These are phyloP conservation scores for Phalaenopsis aphrodite DNA, from an alignment of 106 monocot genomes.

Conservation along the genomic window DNA sequence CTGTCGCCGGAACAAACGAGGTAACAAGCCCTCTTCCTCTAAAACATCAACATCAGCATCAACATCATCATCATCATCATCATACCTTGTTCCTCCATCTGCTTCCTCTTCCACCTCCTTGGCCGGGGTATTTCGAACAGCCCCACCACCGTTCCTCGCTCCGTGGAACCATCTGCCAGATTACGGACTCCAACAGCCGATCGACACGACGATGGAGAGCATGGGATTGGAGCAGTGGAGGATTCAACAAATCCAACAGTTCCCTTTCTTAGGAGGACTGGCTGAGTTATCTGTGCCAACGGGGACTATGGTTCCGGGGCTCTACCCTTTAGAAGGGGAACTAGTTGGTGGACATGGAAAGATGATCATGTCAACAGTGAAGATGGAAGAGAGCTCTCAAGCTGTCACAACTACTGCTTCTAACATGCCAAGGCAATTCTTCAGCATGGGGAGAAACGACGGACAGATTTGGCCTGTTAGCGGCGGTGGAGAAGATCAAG, in stretches of 20 bases:
- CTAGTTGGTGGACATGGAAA: conserved; percentile 12
- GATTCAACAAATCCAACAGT: conserved; percentile 36
- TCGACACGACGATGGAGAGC: neutral
- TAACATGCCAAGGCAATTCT: conserved; percentile 17
- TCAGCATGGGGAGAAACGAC: conserved; percentile 15
- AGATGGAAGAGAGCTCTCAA: conserved; percentile 37
- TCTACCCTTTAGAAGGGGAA: conserved; percentile 31
- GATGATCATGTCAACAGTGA: conserved; percentile 23
- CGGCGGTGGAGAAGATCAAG: neutral
- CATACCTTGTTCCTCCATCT: conserved; percentile 3
- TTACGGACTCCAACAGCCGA: conserved; percentile 24
- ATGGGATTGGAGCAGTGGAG: conserved; percentile 33
- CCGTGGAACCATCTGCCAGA: conserved; percentile 24
- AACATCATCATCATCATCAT: neutral
- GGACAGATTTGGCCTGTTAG: conserved; percentile 11
- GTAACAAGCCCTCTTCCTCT: conserved; percentile 12
- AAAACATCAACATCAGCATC: conserved; percentile 3
- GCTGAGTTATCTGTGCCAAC: conserved; percentile 8
- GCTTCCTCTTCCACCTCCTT: conserved; percentile 7
- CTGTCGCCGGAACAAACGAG: conserved; percentile 52
- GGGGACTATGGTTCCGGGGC: conserved; percentile 14
- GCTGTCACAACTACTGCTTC: neutral
- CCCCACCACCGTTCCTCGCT: conserved; percentile 29
- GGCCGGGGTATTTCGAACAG: conserved; percentile 1
- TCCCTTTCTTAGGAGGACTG: conserved; percentile 26